Base-by-base conservation (phyloP, 768 basidiomycete genomes). In the Trametes villosa region DNA sequence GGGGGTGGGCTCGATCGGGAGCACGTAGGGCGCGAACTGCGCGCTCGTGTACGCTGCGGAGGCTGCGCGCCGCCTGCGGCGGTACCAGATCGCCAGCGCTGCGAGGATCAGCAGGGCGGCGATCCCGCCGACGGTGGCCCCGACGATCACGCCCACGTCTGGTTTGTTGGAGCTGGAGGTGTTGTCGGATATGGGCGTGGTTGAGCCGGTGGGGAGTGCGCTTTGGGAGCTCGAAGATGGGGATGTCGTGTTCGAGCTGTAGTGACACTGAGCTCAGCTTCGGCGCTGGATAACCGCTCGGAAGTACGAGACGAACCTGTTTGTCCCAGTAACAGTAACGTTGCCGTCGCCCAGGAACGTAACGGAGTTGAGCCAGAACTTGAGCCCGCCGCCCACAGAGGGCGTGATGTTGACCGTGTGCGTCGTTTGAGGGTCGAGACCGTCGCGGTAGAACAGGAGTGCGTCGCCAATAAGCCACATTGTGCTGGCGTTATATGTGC, bases 401-500 rank as follows among this genome's bases (percentile, higher is more conserved):
- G 91, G 90, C 29, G 69, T 72, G 27, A 93, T 72, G 11, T 76
- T 67, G 18, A 92, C 66, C 2, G 74, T 70, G 69, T 93, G 88
- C 6, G 64, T 53, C 4, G 57, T 26, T 46, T 72, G 73, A 12
- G 81, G 76, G 65, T 89, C 77, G 31, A 93, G 78, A 18, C 83
- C 83, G 30, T 82, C 83, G 26, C 83, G 78, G 62, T 81, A 87
- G 69, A 86, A 92, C 17, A 93, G 76, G 4, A 89, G 75, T 15
- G 84, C 74, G 48, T 72, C 66, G 49, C 77, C 70, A 31, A 72
- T 64, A 9, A 70, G 44, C 71, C 70, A 74, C 55, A 60, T 62
- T 3, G 89, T 84, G 58, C 72, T 73, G 1, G 80, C 85, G 33
- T 82, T 82, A 53, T 85, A 74, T 4, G 57, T 70, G 36, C 78